These are phyloP conservation scores for Fistulinella prunicolor DNA, from an alignment of 768 basidiomycete genomes.

Conservation along the genomic window DNA sequence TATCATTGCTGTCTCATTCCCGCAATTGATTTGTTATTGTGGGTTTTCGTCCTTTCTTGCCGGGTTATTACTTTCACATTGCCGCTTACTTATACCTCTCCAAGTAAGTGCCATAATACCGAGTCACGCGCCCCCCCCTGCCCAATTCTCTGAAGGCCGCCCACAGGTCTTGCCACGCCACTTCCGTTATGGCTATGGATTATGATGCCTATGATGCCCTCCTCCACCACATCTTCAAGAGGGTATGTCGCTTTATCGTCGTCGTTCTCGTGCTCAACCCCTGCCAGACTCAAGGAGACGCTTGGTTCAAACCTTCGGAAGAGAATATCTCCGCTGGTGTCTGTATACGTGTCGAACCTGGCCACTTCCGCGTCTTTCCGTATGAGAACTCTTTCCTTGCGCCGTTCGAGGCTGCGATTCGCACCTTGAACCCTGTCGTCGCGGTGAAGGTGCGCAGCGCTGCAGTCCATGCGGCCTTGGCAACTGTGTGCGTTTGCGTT, in stretches of 20 bases:
- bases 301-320: constrained; percentile 84
- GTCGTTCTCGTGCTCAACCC: background rate
- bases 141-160: background rate
- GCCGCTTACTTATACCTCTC: constrained; percentile 27
- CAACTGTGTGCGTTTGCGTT: constrained; percentile 52
- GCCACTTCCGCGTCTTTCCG: constrained; percentile 77
- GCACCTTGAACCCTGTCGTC: constrained; percentile 75
- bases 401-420: constrained; percentile 80
- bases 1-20: background rate
- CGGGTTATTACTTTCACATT: constrained; percentile 1
- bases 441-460: constrained; percentile 80
- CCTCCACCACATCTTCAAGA: constrained; percentile 75
- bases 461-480: constrained; percentile 74
- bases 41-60: background rate
- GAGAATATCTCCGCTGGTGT: constrained; percentile 81
- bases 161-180: background rate
- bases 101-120: no score
- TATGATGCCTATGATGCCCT: constrained; percentile 81
- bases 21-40: constrained; percentile 1
- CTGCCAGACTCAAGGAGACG: constrained; percentile 70
- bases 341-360: constrained; percentile 65
- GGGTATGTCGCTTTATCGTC: constrained; percentile 35
- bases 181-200: constrained; percentile 31
- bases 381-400: constrained; percentile 79
- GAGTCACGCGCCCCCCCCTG: background rate